phyloP scores from a whole-genome alignment of 495 filamentous ascomycete species.

The Penicillium mononematosum region DNA sequence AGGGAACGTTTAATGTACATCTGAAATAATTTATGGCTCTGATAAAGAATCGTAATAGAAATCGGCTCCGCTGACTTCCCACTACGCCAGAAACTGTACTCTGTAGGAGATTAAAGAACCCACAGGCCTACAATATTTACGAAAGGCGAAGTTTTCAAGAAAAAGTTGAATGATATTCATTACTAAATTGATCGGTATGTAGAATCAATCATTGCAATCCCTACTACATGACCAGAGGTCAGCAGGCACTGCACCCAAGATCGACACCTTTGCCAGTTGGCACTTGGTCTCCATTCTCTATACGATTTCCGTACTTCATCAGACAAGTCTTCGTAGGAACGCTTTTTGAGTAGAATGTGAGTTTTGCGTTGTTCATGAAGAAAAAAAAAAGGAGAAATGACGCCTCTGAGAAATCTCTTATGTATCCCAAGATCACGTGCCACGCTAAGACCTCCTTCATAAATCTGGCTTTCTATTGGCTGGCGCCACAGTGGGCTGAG shows the following conservation, averaged over 20 bases:
- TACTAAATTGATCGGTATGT: conserved; percentile 41
- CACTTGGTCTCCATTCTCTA: conserved; percentile 61
- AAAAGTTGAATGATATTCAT: conserved; percentile 6
- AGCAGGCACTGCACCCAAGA: conserved; percentile 68
- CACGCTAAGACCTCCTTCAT: conserved; percentile 6
- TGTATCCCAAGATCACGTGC: conserved; percentile 20
- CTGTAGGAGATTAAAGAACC: background rate
- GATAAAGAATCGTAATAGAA: conserved; percentile 20
- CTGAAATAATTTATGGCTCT: conserved; percentile 11
- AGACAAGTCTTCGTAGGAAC: conserved; percentile 56
- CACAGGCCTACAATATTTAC: background rate
- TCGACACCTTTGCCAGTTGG: conserved; percentile 44
- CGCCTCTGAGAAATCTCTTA: conserved; percentile 17
- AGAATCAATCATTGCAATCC: conserved; percentile 69
- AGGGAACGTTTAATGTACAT: conserved; percentile 11
- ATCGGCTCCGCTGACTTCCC: background rate
- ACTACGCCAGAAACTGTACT: background rate
- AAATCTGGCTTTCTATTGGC: conserved; percentile 1
- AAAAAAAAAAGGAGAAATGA: conserved; percentile 40
- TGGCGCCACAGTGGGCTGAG: background rate
- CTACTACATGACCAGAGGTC: conserved; percentile 48
- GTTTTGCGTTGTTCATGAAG: conserved; percentile 67
- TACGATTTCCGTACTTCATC: conserved; percentile 65
- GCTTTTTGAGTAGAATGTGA: conserved; percentile 63
- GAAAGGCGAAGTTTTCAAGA: background rate